phyloP scores from a whole-genome alignment of 2,329 filamentous ascomycete species.

The Fusarium odoratissimum region DNA sequence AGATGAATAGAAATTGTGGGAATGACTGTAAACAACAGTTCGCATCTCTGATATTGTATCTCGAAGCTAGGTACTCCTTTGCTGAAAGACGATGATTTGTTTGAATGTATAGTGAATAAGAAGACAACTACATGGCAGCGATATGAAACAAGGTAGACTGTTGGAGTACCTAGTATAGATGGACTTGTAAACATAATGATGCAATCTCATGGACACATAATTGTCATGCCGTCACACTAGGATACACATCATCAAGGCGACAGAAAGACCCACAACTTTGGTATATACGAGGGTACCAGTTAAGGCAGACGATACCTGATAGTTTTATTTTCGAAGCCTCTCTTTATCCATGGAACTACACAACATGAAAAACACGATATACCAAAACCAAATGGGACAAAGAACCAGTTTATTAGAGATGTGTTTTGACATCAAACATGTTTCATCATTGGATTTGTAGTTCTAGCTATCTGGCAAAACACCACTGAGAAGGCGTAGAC shows the following conservation, averaged over 20 bases:
- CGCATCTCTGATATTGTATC: not conserved
- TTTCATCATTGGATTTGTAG: constrained; percentile 22
- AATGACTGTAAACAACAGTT: not conserved
- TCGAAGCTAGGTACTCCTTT: not conserved
- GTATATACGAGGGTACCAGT: not conserved
- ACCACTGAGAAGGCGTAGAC: constrained; percentile 13
- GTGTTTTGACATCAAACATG: constrained; percentile 17
- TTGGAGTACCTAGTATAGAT: not conserved
- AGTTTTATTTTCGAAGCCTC: not conserved
- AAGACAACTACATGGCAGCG: not conserved
- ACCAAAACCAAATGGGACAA: not conserved
- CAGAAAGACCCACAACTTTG: not conserved
- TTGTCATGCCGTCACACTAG: not conserved
- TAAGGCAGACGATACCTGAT: not conserved
- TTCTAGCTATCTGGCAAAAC: constrained; percentile 22
- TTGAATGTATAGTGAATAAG: not conserved
- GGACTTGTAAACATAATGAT: not conserved
- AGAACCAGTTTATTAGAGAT: not conserved
- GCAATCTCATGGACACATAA: not conserved
- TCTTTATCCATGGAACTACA: not conserved
- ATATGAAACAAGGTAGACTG: not conserved
- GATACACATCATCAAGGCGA: not conserved
- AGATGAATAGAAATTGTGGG: not conserved
- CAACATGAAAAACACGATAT: not conserved
- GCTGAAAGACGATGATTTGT: not conserved